Conservation (phyloP, 345 rosid genomes). For the Mangifera indica region DNA sequence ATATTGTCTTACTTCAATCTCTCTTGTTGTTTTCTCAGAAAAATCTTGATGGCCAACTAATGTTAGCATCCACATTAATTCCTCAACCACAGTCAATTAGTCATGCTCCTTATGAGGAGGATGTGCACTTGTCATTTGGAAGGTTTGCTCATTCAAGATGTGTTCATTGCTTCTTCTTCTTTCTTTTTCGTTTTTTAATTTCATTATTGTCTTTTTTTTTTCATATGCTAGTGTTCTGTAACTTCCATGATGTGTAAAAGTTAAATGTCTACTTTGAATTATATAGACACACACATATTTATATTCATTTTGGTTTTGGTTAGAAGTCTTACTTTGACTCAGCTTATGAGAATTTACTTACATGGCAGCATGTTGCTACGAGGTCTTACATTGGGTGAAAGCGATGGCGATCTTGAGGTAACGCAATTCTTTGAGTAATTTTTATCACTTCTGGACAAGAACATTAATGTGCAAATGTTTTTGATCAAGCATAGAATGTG, state of each 20-base stretch:
- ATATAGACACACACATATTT: too few species aligned
- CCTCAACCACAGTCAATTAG: constrained; percentile 65
- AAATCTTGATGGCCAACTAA: constrained; percentile 82
- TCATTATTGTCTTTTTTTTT: not conserved
- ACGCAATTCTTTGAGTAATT: constrained; percentile 7
- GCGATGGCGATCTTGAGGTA: constrained; percentile 95
- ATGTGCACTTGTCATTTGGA: constrained; percentile 96
- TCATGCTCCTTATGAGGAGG: constrained; percentile 73
- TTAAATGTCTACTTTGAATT: too few species aligned
- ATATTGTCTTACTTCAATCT: constrained; percentile 19
- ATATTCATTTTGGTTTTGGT: not conserved
- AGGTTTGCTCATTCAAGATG: constrained; percentile 50
- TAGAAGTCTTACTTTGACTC: not conserved
- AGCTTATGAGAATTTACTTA: constrained; percentile 15
- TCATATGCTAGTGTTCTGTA: not conserved
- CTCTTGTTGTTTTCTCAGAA: constrained; percentile 41
- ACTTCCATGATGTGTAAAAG: not conserved
- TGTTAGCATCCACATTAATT: constrained; percentile 93
- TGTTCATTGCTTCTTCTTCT: constrained; percentile 14
- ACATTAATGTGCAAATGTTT: not conserved
- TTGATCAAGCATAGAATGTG: not conserved
- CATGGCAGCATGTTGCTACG: constrained; percentile 80
- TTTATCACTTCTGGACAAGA: not conserved
- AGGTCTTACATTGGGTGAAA: constrained; percentile 84
- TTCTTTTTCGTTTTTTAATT: not conserved